Evolutionary conservation across 208 protist species (phyloP).

Genomic region (Trypanosoma platydactyli): DNA sequence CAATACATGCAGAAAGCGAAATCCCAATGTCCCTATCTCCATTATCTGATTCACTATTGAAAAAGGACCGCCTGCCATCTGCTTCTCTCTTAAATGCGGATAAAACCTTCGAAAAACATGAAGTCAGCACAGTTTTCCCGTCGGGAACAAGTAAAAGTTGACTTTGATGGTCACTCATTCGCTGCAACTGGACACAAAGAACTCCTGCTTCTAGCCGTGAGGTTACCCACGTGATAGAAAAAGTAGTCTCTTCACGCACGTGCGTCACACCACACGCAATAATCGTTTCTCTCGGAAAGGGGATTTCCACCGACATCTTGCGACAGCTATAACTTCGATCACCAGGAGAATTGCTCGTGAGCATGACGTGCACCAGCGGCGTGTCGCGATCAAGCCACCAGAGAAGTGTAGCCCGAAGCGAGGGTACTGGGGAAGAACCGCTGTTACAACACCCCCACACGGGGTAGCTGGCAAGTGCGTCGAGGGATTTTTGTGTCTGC

Average conservation of each 20-base stretch:
- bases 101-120: slow-evolving; percentile 29
- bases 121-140: slow-evolving; percentile 42
- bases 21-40: neutral
- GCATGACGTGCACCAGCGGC: slow-evolving; percentile 52
- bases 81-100: slow-evolving; percentile 23
- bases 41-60: neutral
- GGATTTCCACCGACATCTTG: slow-evolving; percentile 65
- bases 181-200: slow-evolving; percentile 56
- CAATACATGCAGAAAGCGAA: slow-evolving; percentile 16
- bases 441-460: slow-evolving; percentile 33
- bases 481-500: neutral
- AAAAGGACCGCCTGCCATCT: neutral
- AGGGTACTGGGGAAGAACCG: slow-evolving; percentile 55
- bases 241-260: slow-evolving; percentile 38
- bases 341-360: slow-evolving; percentile 47
- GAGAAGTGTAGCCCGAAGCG: slow-evolving; percentile 53
- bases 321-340: slow-evolving; percentile 52
- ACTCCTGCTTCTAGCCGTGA: slow-evolving; percentile 33
- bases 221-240: slow-evolving; percentile 69
- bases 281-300: slow-evolving; percentile 32
- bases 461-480: slow-evolving; percentile 1
- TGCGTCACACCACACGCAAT: slow-evolving; percentile 70
- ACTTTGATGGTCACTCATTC: slow-evolving; percentile 48
- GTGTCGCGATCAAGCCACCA: slow-evolving; percentile 74
- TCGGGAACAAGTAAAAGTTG: slow-evolving; percentile 51